These are phyloP conservation scores for Rhodocollybia butyracea DNA, from an alignment of 768 basidiomycete genomes.

Conservation along the genomic window DNA sequence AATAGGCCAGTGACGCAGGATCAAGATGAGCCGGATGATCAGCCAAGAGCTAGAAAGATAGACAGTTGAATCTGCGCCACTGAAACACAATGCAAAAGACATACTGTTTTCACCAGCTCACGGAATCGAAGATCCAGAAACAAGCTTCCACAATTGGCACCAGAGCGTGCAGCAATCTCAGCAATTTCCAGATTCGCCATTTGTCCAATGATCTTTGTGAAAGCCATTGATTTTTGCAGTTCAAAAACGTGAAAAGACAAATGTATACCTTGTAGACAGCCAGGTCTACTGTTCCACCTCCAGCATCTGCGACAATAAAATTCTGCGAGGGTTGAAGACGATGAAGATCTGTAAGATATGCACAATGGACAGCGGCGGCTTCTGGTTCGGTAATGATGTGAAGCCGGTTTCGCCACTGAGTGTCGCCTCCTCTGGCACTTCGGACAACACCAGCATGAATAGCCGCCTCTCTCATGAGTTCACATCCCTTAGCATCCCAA, in stretches of 20 bases:
- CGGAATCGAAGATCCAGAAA: slow-evolving; percentile 87
- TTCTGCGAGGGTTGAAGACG: slow-evolving; percentile 77
- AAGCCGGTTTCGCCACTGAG: slow-evolving; percentile 75
- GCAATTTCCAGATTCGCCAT: slow-evolving; percentile 84
- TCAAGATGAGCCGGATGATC: slow-evolving; percentile 87
- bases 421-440: slow-evolving; percentile 65
- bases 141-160: slow-evolving; percentile 83
- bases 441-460: slow-evolving; percentile 79
- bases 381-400: slow-evolving; percentile 49
- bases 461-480: slow-evolving; percentile 83
- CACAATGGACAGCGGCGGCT: slow-evolving; percentile 90
- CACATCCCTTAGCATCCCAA: slow-evolving; percentile 85
- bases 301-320: slow-evolving; percentile 91
- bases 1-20: slow-evolving; percentile 76
- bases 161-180: slow-evolving; percentile 85
- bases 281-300: slow-evolving; percentile 69
- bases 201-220: slow-evolving; percentile 65
- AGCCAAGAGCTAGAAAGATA: slow-evolving; percentile 48
- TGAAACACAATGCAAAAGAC: not conserved
- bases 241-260: not conserved
- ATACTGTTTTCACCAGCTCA: slow-evolving; percentile 64
- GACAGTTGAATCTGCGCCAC: not conserved
- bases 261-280: slow-evolving; percentile 56
- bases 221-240: slow-evolving; percentile 2
- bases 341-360: slow-evolving; percentile 76